A percentile compares a stretch with the other conserved stretches of the same genome.
These are phyloP conservation scores for Dryas alaskensis DNA, from an alignment of 306 rosid species.

Conservation along the genomic window DNA sequence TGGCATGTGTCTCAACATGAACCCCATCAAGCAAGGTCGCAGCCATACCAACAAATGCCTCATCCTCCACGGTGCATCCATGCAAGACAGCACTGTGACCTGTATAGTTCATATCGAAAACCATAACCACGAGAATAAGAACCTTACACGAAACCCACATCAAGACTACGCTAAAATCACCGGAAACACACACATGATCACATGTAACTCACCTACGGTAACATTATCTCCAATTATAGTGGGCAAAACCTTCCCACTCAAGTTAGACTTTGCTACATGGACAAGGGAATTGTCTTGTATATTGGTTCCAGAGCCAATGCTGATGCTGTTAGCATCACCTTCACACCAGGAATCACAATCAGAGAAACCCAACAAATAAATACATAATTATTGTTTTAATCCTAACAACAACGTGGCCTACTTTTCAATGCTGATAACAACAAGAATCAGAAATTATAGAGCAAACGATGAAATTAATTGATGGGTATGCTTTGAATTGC, in stretches of 20 bases:
- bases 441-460: not conserved
- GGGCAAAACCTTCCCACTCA: constrained; percentile 88
- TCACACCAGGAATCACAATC: constrained; percentile 15
- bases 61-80: constrained; percentile 93
- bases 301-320: constrained; percentile 87
- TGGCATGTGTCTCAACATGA: constrained; percentile 79
- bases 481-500: too few species aligned
- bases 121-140: constrained; percentile 9
- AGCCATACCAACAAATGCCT: constrained; percentile 96
- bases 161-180: constrained; percentile 17
- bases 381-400: not conserved
- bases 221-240: constrained; percentile 88
- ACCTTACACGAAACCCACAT: constrained; percentile 22
- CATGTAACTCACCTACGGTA: constrained; percentile 72
- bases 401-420: not conserved
- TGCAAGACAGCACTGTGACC: constrained; percentile 92
- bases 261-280: constrained; percentile 82
- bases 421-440: not conserved
- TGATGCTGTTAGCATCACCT: constrained; percentile 93
- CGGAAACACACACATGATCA: constrained; percentile 17
- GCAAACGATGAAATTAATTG: not conserved
- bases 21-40: constrained; percentile 94
- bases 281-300: constrained; percentile 97
- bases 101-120: constrained; percentile 30
- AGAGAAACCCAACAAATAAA: constrained; percentile 13